Percentiles rank a stretch among this genome's conserved stretches.
Evolutionary conservation across 441 rosid genomes (phyloP).

Genomic region (Pelargonium myrrhifolium): DNA sequence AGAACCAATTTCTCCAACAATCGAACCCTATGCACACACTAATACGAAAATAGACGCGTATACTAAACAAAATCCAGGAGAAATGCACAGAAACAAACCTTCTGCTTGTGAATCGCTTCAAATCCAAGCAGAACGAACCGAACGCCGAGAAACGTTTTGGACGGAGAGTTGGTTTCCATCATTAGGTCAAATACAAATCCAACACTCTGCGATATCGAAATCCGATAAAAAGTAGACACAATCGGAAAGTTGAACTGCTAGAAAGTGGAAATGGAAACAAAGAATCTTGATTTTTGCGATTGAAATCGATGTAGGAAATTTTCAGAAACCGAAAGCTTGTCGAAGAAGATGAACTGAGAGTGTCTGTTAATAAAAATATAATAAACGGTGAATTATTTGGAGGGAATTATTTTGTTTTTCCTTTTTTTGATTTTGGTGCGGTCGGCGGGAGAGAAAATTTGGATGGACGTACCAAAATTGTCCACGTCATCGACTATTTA

Average conservation of each 20-base stretch:
- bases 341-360: conserved; percentile 21
- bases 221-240: neutral
- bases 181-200: conserved; percentile 14
- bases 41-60: neutral
- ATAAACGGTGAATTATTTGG: conserved; percentile 6
- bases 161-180: conserved; percentile 28
- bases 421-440: conserved; percentile 19
- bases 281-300: neutral
- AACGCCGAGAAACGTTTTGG: conserved; percentile 52
- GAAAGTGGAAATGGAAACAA: neutral
- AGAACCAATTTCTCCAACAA: neutral
- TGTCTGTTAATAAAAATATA: neutral
- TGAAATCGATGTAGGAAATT: neutral
- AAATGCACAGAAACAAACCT: conserved; percentile 23
- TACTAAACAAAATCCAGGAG: neutral
- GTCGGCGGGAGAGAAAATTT: conserved; percentile 41
- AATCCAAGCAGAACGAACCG: conserved; percentile 68
- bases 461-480: neutral
- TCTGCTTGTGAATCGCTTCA: conserved; percentile 31
- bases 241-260: neutral
- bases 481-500: conserved; percentile 19
- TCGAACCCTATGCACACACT: neutral
- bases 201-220: neutral
- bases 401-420: conserved; percentile 23
- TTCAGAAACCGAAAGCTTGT: conserved; percentile 15